These are phyloP conservation scores for Skeletonema marinoi DNA, from an alignment of 108 stramenopile genomes.

Conservation along the genomic window DNA sequence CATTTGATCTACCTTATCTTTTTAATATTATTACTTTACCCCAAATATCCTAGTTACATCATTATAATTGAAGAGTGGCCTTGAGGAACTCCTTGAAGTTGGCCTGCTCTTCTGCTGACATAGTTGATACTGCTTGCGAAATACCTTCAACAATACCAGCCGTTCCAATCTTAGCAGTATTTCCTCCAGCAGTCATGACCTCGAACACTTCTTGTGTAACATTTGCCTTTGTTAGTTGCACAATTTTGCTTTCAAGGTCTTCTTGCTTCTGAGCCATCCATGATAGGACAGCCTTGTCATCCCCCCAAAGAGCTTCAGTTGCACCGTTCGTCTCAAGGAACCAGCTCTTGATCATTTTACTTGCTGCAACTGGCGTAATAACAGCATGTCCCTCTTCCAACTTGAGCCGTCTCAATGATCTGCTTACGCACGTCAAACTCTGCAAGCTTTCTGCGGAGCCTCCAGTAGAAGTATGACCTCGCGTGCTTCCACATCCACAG, in stretches of 20 bases:
- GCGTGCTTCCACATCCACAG: slow-evolving; percentile 92
- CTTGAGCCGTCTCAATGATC: slow-evolving; percentile 76
- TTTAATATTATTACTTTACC: neutral
- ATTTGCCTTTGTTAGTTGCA: slow-evolving; percentile 67
- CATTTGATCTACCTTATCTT: neutral
- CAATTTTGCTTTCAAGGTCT: slow-evolving; percentile 75
- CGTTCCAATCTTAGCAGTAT: slow-evolving; percentile 76
- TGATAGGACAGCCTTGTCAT: slow-evolving; percentile 80
- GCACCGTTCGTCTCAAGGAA: slow-evolving; percentile 71
- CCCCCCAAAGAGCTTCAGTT: slow-evolving; percentile 63
- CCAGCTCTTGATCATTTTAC: slow-evolving; percentile 81
- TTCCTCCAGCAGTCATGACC: slow-evolving; percentile 86
- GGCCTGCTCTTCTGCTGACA: slow-evolving; percentile 71
- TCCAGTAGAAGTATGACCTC: slow-evolving; percentile 95
- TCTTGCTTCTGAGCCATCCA: slow-evolving; percentile 85
- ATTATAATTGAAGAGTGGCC: slow-evolving; percentile 39
- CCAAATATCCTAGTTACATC: slow-evolving; percentile 1
- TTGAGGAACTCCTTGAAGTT: slow-evolving; percentile 55
- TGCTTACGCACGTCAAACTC: slow-evolving; percentile 94
- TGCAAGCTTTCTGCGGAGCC: slow-evolving; percentile 95
- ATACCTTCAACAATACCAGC: slow-evolving; percentile 88
- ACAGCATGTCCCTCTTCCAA: slow-evolving; percentile 77
- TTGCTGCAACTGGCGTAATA: slow-evolving; percentile 71
- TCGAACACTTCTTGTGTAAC: slow-evolving; percentile 82
- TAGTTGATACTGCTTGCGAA: slow-evolving; percentile 56